Evolutionary conservation across 1,139 yeast species (phyloP), one percentile per base, ranked within the genome.

Genomic region (Lipomyces yarrowii): DNA sequence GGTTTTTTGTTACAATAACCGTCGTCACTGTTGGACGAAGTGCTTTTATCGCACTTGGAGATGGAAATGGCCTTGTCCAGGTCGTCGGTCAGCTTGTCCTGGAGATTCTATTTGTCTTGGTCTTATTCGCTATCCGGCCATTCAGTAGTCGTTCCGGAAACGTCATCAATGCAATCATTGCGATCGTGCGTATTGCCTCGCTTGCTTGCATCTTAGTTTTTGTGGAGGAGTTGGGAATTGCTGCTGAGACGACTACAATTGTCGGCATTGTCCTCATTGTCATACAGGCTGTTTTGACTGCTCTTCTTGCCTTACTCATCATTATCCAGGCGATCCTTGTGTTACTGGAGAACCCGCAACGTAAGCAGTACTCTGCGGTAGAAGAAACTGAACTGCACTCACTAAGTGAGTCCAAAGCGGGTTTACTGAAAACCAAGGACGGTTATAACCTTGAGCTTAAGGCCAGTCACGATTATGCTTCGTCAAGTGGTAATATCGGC

Each of bases 131-230:
- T 48, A 64, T 65, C 13, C 67, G 71, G 60, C 78, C 79, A 23
- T 77, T 75, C 71, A 76, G 75, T 62, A 71, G 75, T 7, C 72
- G 70, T 42, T 73, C 74, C 73, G 78, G 76, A 33, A 77, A 76
- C 61, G 70, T 72, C 32, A 72, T 77, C 62, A 77, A 77, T 60
- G 63, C 71, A 30, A 64, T 75, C 39, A 76, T 77, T 53, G 75
- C 75, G 26, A 65, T 72, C 21, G 77, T 76, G 6, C 70, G 79
- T 26, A 69, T 75, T 21, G 55, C 71, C 7, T 74, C 78, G 42
- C 67, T 75, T 64, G 69, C 71, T 48, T 74, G 72, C 56, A 68
- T 76, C 33, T 70, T 77, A 37, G 71, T 74, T 3, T 77, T 75
- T 63, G 75, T 77, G 26, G 76, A 74, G 53, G 77, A 75, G 56